Evolutionary conservation across 441 rosid species (phyloP), one percentile per base, ranked within the genome.

Genomic region (Capsella rubella): DNA sequence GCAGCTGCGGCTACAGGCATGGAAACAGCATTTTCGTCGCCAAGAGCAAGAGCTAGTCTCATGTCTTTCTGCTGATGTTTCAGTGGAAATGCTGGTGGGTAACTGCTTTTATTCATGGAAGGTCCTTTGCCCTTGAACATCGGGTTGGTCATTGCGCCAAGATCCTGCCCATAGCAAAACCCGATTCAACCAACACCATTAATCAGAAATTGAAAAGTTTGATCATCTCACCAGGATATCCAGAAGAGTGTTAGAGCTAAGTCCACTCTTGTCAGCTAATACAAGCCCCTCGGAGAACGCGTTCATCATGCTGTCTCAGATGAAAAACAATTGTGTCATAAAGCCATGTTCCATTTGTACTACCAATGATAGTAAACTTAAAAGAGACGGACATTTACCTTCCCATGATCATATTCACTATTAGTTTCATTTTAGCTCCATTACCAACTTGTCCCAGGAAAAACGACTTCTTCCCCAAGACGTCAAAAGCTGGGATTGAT

Each of bases 381-480:
- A 42, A 74, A 49, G 28, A 51, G 15, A 34, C 29, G 60, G 27
- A 13, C 35, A 13, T 14, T 15, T 85, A 94, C 98, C 97, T 87
- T 76, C 99, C 99, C 97, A 94, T 90, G 74, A 94, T 84, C 99
- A 94, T 90, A 87, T 94, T 94, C 70, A 94, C 95, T 32, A 90
- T 89, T 67, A 92, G 95, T 76, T 95, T 92, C 96, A 95, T 92
- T 53, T 88, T 95, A 49, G 99, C 96, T 77, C 97, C 99, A 66
- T 95, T 95, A 18, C 99, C 97, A 64, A 95, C 80, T 73, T 87
- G 79, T 73, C 97, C 97, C 78, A 95, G 59, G 86, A 77, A 95
- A 87, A 90, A 92, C 11, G 97, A 85, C 74, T 85, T 89, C 85
- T 95, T 95, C 52, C 97, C 99, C 83, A 92, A 80, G 56, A 88